A percentile compares a stretch with the other conserved stretches of the same genome.
These are phyloP conservation scores for Echeveria elegans DNA, from an alignment of 164 flowering plant species.

Conservation along the genomic window DNA sequence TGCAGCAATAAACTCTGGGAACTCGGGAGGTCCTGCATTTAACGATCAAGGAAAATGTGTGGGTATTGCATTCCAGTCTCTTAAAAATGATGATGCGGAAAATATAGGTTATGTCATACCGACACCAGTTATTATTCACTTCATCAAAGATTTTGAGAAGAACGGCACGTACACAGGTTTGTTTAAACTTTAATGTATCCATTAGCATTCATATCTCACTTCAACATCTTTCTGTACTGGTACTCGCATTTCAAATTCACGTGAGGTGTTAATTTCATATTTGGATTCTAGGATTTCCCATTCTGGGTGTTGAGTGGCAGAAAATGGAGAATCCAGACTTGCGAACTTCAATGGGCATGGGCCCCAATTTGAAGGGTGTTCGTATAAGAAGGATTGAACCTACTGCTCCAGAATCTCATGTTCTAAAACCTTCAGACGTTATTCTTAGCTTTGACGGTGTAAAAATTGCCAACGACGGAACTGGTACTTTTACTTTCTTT, in stretches of 20 bases:
- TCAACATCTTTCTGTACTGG: not conserved
- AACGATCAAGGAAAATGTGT: conserved; percentile 6
- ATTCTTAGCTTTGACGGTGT: conserved; percentile 4
- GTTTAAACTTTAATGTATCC: not conserved
- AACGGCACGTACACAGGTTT: conserved; percentile 5
- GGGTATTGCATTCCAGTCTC: conserved; percentile 8
- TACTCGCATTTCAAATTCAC: not conserved
- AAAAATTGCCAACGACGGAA: conserved; percentile 4
- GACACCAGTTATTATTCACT: conserved; percentile 4
- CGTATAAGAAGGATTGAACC: conserved; percentile 4
- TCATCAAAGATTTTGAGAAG: conserved; percentile 5
- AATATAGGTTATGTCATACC: conserved; percentile 9
- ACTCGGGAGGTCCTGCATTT: conserved; percentile 4
- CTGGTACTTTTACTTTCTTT: not conserved
- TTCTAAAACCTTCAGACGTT: conserved; percentile 4
- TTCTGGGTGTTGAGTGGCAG: conserved; percentile 5
- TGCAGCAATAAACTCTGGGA: conserved; percentile 6
- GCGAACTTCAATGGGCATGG: conserved; percentile 7
- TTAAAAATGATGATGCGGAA: conserved; percentile 7
- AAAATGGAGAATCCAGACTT: conserved; percentile 7
- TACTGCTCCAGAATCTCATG: conserved; percentile 5
- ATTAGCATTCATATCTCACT: not conserved
- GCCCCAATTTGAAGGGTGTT: conserved; percentile 3
- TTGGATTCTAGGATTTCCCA: not conserved
- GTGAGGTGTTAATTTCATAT: not conserved